phyloP scores from a whole-genome alignment of 2,329 filamentous ascomycete species.

The Lasiodiplodia sp. region DNA sequence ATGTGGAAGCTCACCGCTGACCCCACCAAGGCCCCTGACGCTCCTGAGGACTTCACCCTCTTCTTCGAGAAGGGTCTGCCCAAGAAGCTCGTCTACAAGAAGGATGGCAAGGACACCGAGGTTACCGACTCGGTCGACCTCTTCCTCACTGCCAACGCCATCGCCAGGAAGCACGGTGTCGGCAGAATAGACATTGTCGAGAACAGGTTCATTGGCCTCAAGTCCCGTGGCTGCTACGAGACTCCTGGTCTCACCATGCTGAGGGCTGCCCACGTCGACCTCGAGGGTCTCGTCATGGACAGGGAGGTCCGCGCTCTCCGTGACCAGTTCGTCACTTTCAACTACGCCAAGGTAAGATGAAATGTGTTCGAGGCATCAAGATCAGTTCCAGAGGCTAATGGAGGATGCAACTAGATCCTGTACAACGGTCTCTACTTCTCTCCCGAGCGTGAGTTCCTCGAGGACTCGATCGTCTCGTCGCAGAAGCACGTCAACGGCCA shows the following conservation, averaged over 20 bases:
- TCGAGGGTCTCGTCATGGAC: conserved; percentile 73
- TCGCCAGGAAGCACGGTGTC: conserved; percentile 75
- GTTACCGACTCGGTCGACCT: conserved; percentile 74
- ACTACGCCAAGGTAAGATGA: conserved; percentile 59
- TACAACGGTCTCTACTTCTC: conserved; percentile 75
- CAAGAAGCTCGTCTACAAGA: conserved; percentile 65
- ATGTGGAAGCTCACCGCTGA: conserved; percentile 81
- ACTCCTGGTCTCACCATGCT: conserved; percentile 55
- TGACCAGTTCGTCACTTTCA: conserved; percentile 73
- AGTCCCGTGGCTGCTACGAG: conserved; percentile 83
- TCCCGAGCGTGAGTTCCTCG: conserved; percentile 74
- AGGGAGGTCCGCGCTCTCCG: conserved; percentile 72
- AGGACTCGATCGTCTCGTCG: conserved; percentile 60
- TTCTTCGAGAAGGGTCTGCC: conserved; percentile 79
- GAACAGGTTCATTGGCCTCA: conserved; percentile 80
- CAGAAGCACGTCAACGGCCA: conserved; percentile 51
- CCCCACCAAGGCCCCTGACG: conserved; percentile 73
- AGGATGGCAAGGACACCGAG: conserved; percentile 62
- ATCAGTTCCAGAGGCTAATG: not conserved
- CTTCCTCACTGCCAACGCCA: conserved; percentile 74
- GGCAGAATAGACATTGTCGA: conserved; percentile 86
- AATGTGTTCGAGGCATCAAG: conserved; percentile 41
- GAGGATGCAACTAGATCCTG: conserved; percentile 34
- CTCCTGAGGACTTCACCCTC: conserved; percentile 74
- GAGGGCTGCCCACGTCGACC: conserved; percentile 65